Percentiles rank a stretch among this genome's conserved stretches.
Evolutionary conservation across 169 alveolate species (phyloP).

Genomic region (Plasmodium chabaudi): DNA sequence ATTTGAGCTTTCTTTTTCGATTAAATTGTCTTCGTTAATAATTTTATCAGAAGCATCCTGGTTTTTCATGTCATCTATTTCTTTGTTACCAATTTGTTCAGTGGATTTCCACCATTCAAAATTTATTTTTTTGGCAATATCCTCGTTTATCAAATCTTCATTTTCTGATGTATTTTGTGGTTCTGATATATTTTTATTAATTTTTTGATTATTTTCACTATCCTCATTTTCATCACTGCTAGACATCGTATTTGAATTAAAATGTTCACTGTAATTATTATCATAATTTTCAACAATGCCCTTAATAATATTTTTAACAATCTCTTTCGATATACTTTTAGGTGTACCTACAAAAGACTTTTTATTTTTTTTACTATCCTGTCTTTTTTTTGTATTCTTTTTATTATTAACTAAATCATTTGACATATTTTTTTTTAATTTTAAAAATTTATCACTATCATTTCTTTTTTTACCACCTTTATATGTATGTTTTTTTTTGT

Average conservation of each 20-base stretch:
- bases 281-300: too few relatives aligned
- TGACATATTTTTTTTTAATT: neutral
- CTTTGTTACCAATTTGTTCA: neutral
- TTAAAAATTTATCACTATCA: neutral
- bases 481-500: neutral
- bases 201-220: neutral
- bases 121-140: constrained; percentile 48
- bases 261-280: neutral
- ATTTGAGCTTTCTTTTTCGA: constrained; percentile 5
- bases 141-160: constrained; percentile 28
- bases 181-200: neutral
- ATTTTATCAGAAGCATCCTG: neutral
- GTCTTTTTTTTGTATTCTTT: neutral
- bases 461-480: neutral
- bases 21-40: neutral
- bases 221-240: neutral
- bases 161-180: neutral
- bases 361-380: neutral
- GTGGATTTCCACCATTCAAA: constrained; percentile 71
- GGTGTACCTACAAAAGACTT: too few relatives aligned
- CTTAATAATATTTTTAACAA: neutral
- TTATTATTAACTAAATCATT: neutral
- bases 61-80: neutral
- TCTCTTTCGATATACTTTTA: neutral
- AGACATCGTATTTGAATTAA: neutral